Evolutionary conservation across 2,329 filamentous ascomycete genomes (phyloP), one percentile per base, ranked within the genome.

Genomic region (Coniosporium tulheliwenetii): DNA sequence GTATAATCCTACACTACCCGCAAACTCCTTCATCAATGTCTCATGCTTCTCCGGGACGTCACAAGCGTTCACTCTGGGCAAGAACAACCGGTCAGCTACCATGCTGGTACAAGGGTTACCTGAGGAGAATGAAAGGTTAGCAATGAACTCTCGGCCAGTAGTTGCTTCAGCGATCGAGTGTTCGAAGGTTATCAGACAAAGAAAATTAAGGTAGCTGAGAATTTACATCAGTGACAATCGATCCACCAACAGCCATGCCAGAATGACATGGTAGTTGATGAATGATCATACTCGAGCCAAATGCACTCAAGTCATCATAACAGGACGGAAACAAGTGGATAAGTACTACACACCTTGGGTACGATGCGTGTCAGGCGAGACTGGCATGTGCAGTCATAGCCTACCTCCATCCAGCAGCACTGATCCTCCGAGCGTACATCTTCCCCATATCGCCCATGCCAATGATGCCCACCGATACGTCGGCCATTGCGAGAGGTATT

Each of bases 241-340:
- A 67, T 68, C 61, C 63, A 66, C 60, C 50, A 58, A 57, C 53
- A 66, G 65, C 65, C 66, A 67, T 64, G 70, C 81, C 85, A 89
- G 74, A 81, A 94, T 78, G 82, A 80, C 70, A 64, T 67, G 64
- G 69, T 69, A 68, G 68, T 64, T 63, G 55, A 63, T 67, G 65
- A 67, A 70, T 67, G 64, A 69, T 77, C 77, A 86, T 93, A 73
- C 89, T 96, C 89, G 85, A 96, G 89, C 89, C 89, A 96, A 96
- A 96, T 96, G 89, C 89, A 87, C 89, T 96, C 89, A 89, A 85
- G 89, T 96, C 89, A 96, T 96, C 89, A 93, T 86, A 60, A 61
- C 61, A 62, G 53, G 44, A 41, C 43, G 43, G 45, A 44, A 39
- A 34, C n/a, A 42, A 12, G 33, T 34, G 39, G 34, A 43, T 30